Evolutionary conservation across 192 early-diverging fungal genomes (phyloP), one percentile per base, ranked within the genome.

Genomic region (Gryganskiella cystojenkinii): DNA sequence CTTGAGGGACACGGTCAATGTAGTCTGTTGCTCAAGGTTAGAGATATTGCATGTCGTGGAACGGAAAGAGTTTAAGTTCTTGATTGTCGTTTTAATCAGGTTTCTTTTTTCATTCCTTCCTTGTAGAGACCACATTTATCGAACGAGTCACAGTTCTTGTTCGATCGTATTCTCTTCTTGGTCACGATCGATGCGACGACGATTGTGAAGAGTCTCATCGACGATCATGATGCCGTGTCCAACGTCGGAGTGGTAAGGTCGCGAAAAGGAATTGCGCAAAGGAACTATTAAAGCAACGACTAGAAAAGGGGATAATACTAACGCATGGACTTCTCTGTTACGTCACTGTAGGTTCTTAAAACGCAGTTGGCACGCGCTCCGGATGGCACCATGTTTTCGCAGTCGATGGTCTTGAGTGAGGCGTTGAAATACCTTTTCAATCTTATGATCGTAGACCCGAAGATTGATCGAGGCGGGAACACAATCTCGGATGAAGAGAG

Each of bases 81-180:
- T 34, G 33, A 37, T 49, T n/a, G 9, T 62, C 43, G 35, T 25
- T 37, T 15, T 22, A 11, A 22, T 8, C 28, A 27, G 10, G 31
- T 10, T 13, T 46, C n/a, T 11, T 20, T 53, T 22, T 34, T 64
- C 28, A 33, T 15, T 47, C 20, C 30, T 30, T 24, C 27, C 9
- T 20, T 22, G 25, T 53, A 82, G 79, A 49, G 56, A 40, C 40
- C 75, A 19, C 42, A 68, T 8, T 45, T 87, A 8, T 83, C 83
- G 19, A 59, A 80, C 8, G 87, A 90, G 40, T 76, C 84, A 15
- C 84, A 85, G 57, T 93, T 93, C 68, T 73, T 93, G 25, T 65
- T 83, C 8, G 74, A 83, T 44, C 83, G 92, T 46, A 85, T 95
- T 54, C 73, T 93, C 11, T 93, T 93, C 70, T 67, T 95, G 31